Evolutionary conservation across 257 asterid species (phyloP).

Genomic region (Primulina tabacum): DNA sequence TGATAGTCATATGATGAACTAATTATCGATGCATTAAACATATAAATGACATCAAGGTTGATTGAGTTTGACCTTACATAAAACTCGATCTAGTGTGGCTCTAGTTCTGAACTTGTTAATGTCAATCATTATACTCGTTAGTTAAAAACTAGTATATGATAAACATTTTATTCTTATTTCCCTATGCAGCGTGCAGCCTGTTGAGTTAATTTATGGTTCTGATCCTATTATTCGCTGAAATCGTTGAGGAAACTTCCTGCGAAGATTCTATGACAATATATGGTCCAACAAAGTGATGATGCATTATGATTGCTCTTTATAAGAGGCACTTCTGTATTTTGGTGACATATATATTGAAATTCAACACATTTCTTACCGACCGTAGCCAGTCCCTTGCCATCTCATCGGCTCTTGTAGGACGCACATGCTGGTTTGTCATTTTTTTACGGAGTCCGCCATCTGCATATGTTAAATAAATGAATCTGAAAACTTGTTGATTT

Average conservation of each 20-base stretch:
- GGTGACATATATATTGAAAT: too few species aligned
- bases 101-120: background rate
- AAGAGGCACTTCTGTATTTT: background rate
- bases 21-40: background rate
- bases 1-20: background rate
- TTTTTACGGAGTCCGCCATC: background rate
- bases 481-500: too few species aligned
- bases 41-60: background rate
- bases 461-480: background rate
- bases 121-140: background rate
- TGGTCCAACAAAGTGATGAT: background rate
- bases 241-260: conserved; percentile 4
- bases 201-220: conserved; percentile 40
- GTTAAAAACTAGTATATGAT: conserved; percentile 2
- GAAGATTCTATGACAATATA: background rate
- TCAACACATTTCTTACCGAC: background rate
- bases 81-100: background rate
- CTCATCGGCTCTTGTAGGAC: background rate
- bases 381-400: background rate
- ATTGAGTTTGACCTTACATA: background rate
- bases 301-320: too few species aligned
- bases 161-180: conserved; percentile 2
- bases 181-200: conserved; percentile 49
- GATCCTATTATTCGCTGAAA: conserved; percentile 50
- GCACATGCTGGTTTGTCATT: background rate